These are phyloP conservation scores for Dioscorea cayenensis DNA, from an alignment of 116 monocot species.

Conservation along the genomic window DNA sequence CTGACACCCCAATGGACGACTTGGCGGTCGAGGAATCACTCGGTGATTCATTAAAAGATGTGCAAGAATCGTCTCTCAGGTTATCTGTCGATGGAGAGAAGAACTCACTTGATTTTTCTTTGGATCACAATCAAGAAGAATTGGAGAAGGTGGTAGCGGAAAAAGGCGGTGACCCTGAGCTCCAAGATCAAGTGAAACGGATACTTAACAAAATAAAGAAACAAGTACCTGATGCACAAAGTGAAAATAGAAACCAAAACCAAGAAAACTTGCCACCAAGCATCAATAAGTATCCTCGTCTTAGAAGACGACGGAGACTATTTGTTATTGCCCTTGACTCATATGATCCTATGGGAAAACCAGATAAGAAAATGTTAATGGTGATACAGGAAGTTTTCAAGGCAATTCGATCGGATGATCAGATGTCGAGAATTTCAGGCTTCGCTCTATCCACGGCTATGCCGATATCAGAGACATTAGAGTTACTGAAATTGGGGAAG, in stretches of 20 bases:
- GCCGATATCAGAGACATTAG: slow-evolving; percentile 57
- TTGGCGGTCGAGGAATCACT: slow-evolving; percentile 49
- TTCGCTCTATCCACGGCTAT: slow-evolving; percentile 86
- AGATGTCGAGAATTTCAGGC: slow-evolving; percentile 83
- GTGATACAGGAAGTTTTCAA: slow-evolving; percentile 67
- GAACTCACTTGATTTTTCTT: slow-evolving; percentile 30
- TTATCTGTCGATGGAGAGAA: slow-evolving; percentile 69
- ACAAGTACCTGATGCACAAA: slow-evolving; percentile 11
- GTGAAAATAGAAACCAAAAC: slow-evolving; percentile 2
- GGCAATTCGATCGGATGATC: slow-evolving; percentile 64
- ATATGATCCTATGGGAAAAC: slow-evolving; percentile 48
- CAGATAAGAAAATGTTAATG: slow-evolving; percentile 62
- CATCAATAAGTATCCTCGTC: slow-evolving; percentile 56
- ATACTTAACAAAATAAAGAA: slow-evolving; percentile 68
- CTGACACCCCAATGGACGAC: slow-evolving; percentile 65
- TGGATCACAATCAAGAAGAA: slow-evolving; percentile 20
- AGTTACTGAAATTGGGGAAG: slow-evolving; percentile 45
- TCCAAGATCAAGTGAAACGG: slow-evolving; percentile 67
- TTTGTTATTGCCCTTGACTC: slow-evolving; percentile 83
- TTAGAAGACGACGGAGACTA: slow-evolving; percentile 61
- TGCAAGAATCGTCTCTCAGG: slow-evolving; percentile 70
- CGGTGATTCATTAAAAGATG: slow-evolving; percentile 69
- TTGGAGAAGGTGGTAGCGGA: slow-evolving; percentile 17
- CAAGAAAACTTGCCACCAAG: slow-evolving; percentile 7
- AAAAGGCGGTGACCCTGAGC: slow-evolving; percentile 26